Percentiles rank a stretch among this genome's conserved stretches.
These are phyloP conservation scores for Paecilomyces formosus DNA, from an alignment of 2,329 filamentous ascomycete genomes.

Conservation along the genomic window DNA sequence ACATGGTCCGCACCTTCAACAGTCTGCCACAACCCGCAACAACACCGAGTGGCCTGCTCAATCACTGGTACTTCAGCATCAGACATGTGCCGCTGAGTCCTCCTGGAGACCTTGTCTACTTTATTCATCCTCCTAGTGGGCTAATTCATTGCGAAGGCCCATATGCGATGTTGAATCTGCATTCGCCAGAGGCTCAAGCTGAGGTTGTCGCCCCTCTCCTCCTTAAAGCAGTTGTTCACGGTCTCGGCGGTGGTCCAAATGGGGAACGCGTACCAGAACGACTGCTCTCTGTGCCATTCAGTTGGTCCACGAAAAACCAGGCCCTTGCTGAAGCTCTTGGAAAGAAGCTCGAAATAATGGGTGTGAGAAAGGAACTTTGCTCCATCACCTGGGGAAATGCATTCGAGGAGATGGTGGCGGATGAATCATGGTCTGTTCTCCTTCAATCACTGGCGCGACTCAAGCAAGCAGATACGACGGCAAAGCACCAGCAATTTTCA, in stretches of 20 bases:
- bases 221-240: background rate
- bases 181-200: background rate
- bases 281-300: constrained; percentile 2
- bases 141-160: constrained; percentile 8
- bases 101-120: constrained; percentile 6
- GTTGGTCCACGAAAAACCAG: constrained; percentile 4
- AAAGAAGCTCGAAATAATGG: constrained; percentile 4
- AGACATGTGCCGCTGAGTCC: constrained; percentile 8
- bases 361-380: constrained; percentile 5
- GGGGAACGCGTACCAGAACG: background rate
- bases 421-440: background rate
- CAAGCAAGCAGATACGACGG: too few species aligned
- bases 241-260: background rate
- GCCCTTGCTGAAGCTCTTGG: constrained; percentile 4
- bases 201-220: constrained; percentile 1
- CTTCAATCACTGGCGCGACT: background rate
- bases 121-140: constrained; percentile 5
- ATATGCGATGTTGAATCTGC: background rate
- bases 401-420: background rate
- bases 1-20: constrained; percentile 7
- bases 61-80: constrained; percentile 11
- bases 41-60: constrained; percentile 4
- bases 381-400: background rate
- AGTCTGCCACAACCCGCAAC: constrained; percentile 4
- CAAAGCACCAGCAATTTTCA: too few species aligned